Evolutionary conservation across 108 stramenopile species (phyloP), one percentile per base, ranked within the genome.

Genomic region (Cylindrotheca closterium): DNA sequence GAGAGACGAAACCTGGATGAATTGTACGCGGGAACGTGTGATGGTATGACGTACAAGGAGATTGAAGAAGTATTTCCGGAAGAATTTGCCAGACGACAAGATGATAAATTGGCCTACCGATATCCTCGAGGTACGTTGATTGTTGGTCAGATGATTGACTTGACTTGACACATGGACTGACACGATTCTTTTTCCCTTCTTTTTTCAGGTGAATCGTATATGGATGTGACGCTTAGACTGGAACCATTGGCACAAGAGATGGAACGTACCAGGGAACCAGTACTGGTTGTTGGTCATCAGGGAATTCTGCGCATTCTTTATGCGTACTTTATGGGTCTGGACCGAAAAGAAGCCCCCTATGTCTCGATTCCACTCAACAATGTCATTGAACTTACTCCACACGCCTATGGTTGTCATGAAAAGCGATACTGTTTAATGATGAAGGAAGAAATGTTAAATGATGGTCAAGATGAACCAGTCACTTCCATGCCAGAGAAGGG

Each of bases 191-290:
- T 54, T 27, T 54, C 2, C 25, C 25, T 1, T 54, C 2, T 54
- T 25, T 54, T 4, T 25, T 28, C 64, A 83, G 96, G 97, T 3
- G 99, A 99, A 83, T 92, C 88, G 4, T 99, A 99, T 81, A 94
- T 98, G 88, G 99, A 99, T 78, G 89, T 99, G 31, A 98, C 97
- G 18, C 74, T 93, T 61, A 81, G 99, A 28, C 81, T 99, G 54
- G 99, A 99, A 65, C 92, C 96, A 17, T 78, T 99, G 62, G 95
- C 98, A 42, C 89, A 96, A 60, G 98, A 98, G 75, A 92, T 99
- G 86, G 98, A 98, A 84, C 89, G 98, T 19, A 96, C 95, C 25
- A 74, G 95, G 23, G 97, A 96, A 64, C 99, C 99, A 21, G 72
- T 99, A 12, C 71, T 99, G 62, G 97, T 99, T 63, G 80, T 99